These are phyloP conservation scores for Candida stauntonica DNA, from an alignment of 805 yeast species.

Conservation along the genomic window DNA sequence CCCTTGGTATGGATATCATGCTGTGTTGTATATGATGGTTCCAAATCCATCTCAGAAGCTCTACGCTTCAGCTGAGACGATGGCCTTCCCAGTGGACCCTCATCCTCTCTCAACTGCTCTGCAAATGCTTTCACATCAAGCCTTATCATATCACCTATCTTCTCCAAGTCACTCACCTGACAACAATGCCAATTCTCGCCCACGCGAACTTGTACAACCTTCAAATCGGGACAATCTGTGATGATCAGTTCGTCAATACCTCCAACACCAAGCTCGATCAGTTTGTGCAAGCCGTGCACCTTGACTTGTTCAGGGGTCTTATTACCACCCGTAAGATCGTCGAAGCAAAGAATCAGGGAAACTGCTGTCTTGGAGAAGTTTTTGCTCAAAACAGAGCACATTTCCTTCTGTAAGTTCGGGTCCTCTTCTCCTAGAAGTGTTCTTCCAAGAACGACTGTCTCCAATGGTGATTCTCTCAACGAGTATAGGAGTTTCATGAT, in stretches of 20 bases:
- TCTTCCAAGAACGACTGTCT: neutral
- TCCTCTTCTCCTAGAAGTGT: neutral
- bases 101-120: neutral
- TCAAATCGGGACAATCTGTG: conserved; percentile 4
- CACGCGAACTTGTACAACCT: neutral
- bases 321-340: neutral
- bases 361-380: neutral
- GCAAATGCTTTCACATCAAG: neutral
- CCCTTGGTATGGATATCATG: neutral
- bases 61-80: neutral
- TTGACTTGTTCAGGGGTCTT: neutral
- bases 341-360: conserved; percentile 2
- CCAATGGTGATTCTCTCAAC: neutral
- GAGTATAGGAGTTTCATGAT: neutral
- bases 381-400: neutral
- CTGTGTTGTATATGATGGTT: neutral
- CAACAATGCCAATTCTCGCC: conserved; percentile 3
- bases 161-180: neutral
- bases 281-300: neutral
- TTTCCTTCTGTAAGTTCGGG: neutral
- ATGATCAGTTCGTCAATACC: conserved; percentile 2
- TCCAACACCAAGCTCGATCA: conserved; percentile 5
- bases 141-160: neutral
- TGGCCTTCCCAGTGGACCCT: neutral
- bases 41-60: neutral